phyloP scores from a whole-genome alignment of 1,139 yeast species.

The Oligophagozyma castellii region DNA sequence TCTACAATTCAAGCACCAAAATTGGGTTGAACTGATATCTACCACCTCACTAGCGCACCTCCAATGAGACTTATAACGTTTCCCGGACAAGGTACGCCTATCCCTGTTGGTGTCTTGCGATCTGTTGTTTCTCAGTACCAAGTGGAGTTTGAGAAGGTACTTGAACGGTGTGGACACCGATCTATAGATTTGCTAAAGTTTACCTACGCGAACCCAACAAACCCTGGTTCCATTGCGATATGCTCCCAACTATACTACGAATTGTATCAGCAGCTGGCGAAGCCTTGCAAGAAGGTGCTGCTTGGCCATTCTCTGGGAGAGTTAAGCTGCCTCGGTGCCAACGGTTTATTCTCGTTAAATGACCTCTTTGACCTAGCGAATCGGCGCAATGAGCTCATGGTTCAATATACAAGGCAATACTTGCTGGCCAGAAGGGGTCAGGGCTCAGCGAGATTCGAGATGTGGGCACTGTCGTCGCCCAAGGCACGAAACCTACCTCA shows the following conservation, averaged over 20 bases:
- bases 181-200: constrained; percentile 13
- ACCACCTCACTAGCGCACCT: too few species aligned
- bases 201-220: constrained; percentile 15
- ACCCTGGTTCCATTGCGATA: constrained; percentile 21
- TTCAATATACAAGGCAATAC: constrained; percentile 17
- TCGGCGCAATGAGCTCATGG: constrained; percentile 23
- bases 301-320: constrained; percentile 54
- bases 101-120: constrained; percentile 14
- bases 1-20: too few species aligned
- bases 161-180: constrained; percentile 10
- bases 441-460: constrained; percentile 17
- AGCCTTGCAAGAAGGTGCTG: constrained; percentile 6
- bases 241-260: constrained; percentile 20
- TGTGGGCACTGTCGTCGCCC: constrained; percentile 24
- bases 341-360: constrained; percentile 28
- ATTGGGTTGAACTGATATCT: too few species aligned
- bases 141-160: constrained; percentile 11
- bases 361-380: constrained; percentile 22
- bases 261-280: constrained; percentile 7
- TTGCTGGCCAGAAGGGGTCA: constrained; percentile 14
- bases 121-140: constrained; percentile 15
- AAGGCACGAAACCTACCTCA: constrained; percentile 15
- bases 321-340: constrained; percentile 29
- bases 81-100: constrained; percentile 25
- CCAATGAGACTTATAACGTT: constrained; percentile 19